Evolutionary conservation across 2,329 filamentous ascomycete species (phyloP).

Genomic region (Fusarium sp.): DNA sequence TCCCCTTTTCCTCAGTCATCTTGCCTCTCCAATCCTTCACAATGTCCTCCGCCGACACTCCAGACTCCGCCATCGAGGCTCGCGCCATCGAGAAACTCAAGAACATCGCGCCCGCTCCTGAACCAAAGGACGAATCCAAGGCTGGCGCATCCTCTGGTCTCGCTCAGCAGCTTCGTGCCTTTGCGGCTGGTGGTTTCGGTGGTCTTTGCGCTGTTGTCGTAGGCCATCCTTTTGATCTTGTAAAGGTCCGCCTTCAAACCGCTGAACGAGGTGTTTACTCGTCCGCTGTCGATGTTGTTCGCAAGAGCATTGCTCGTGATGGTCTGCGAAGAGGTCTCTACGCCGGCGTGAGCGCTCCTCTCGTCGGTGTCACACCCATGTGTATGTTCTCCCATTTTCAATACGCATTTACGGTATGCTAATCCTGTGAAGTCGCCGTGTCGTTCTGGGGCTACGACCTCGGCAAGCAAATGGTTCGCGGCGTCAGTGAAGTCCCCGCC

Average conservation of each 20-base stretch:
- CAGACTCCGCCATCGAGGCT: conserved; percentile 41
- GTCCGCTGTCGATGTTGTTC: conserved; percentile 90
- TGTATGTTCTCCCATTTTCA: conserved; percentile 70
- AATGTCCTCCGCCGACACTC: conserved; percentile 43
- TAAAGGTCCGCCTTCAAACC: conserved; percentile 97
- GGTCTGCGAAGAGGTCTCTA: conserved; percentile 86
- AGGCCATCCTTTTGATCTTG: conserved; percentile 95
- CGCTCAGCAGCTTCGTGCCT: conserved; percentile 75
- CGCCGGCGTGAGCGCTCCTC: conserved; percentile 93
- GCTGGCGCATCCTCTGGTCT: conserved; percentile 51
- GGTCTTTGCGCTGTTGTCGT: conserved; percentile 94
- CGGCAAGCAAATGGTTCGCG: conserved; percentile 87
- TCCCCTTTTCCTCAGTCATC: background rate
- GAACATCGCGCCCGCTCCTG: conserved; percentile 57
- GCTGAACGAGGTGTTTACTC: conserved; percentile 93
- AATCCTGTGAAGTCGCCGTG: conserved; percentile 67
- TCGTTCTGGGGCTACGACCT: conserved; percentile 92
- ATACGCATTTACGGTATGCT: background rate
- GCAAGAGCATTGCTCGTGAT: conserved; percentile 87
- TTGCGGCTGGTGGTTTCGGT: conserved; percentile 90
- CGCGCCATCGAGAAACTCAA: conserved; percentile 58
- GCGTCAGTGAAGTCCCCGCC: conserved; percentile 71
- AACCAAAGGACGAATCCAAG: conserved; percentile 56
- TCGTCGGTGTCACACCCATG: conserved; percentile 98
- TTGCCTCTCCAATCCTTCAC: conserved; percentile 8